Conservation (phyloP, 2,329 filamentous ascomycete species). For the Fusarium nelsonii region DNA sequence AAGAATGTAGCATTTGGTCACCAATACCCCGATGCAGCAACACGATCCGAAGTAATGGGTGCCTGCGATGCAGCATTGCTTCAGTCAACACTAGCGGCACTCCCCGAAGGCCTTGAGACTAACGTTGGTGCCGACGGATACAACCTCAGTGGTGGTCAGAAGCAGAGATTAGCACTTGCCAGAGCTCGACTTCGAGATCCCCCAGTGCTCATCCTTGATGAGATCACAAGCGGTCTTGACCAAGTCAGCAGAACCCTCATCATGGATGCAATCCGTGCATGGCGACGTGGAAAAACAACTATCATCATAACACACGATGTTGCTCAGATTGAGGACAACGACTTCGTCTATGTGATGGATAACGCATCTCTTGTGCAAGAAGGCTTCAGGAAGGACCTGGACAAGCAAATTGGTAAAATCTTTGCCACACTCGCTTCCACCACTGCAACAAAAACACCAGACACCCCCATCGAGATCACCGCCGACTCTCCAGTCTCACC, state of each 20-base stretch:
- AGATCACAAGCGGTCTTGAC: slow-evolving; percentile 88
- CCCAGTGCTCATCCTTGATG: slow-evolving; percentile 86
- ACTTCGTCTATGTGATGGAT: slow-evolving; percentile 86
- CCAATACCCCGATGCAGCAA: slow-evolving; percentile 60
- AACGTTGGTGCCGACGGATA: slow-evolving; percentile 76
- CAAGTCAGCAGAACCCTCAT: slow-evolving; percentile 75
- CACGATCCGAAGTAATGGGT: slow-evolving; percentile 66
- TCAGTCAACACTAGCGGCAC: slow-evolving; percentile 71
- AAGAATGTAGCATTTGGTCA: slow-evolving; percentile 83
- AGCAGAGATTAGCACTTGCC: slow-evolving; percentile 83
- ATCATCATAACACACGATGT: slow-evolving; percentile 95
- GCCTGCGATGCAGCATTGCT: slow-evolving; percentile 78
- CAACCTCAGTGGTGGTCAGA: slow-evolving; percentile 85
- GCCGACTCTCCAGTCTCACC: slow-evolving; percentile 28
- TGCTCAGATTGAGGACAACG: slow-evolving; percentile 75
- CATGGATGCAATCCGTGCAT: slow-evolving; percentile 80
- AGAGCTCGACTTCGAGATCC: slow-evolving; percentile 82
- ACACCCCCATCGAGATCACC: slow-evolving; percentile 28
- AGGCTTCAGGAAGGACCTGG: slow-evolving; percentile 72
- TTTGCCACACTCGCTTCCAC: slow-evolving; percentile 60
- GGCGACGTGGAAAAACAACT: slow-evolving; percentile 85
- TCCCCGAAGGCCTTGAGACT: slow-evolving; percentile 80
- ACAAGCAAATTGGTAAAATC: slow-evolving; percentile 56
- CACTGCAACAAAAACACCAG: background rate
- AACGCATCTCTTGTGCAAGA: slow-evolving; percentile 75